phyloP scores from a whole-genome alignment of 2,329 filamentous ascomycete genomes.

The Colletotrichum tofieldiae region DNA sequence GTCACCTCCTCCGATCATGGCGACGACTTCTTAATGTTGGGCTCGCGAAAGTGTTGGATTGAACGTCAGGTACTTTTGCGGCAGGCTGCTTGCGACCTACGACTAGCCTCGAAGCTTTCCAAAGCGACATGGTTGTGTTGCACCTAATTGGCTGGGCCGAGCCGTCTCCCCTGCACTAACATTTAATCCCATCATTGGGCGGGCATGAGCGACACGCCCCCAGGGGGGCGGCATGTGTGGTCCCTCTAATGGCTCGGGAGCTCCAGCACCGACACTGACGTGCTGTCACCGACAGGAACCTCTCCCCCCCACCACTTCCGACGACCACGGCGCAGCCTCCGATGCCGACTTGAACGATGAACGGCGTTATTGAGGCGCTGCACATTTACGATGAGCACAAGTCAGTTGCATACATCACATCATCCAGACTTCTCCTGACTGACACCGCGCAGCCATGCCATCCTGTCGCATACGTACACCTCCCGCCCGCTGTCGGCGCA shows the following conservation, averaged over 20 bases:
- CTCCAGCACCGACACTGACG: conserved; percentile 30
- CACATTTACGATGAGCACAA: conserved; percentile 98
- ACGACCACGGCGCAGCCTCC: conserved; percentile 48
- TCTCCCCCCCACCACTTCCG: conserved; percentile 45
- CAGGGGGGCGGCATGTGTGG: conserved; percentile 29
- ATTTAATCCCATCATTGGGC: conserved; percentile 52
- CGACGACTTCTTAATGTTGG: conserved; percentile 12
- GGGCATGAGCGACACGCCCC: conserved; percentile 27
- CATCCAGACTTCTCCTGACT: not conserved
- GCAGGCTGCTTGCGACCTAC: not conserved
- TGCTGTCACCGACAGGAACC: conserved; percentile 26
- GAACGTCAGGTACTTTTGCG: conserved; percentile 21
- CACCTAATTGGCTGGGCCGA: conserved; percentile 30
- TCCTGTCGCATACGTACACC: conserved; percentile 92
- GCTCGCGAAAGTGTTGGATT: not conserved
- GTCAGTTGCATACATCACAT: conserved; percentile 64
- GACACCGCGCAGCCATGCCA: conserved; percentile 74
- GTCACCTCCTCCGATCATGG: conserved; percentile 60
- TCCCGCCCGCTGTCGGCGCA: conserved; percentile 84
- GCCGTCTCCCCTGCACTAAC: conserved; percentile 27
- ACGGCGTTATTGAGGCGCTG: conserved; percentile 91
- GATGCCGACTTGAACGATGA: conserved; percentile 71
- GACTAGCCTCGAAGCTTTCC: conserved; percentile 23
- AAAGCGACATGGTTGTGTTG: conserved; percentile 3
- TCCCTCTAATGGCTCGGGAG: conserved; percentile 24